Conservation (phyloP, 169 alveolate genomes). For the Plasmodium sp. region DNA sequence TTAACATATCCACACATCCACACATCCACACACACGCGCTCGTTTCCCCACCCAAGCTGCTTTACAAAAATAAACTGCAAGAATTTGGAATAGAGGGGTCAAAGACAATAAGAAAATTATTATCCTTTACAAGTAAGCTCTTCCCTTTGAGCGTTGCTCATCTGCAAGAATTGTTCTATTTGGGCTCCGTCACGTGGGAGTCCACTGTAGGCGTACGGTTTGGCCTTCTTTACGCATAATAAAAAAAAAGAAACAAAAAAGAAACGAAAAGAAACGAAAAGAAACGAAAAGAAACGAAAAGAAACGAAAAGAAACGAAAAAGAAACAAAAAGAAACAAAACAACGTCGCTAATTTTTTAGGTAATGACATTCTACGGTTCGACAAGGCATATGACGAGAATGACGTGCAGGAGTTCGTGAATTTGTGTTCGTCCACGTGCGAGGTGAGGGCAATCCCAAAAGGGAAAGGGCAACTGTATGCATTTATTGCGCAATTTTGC, state of each 20-base stretch:
- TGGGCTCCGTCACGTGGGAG: background rate
- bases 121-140: slow-evolving; percentile 64
- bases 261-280: too few relatives aligned
- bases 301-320: too few relatives aligned
- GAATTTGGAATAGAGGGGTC: slow-evolving; percentile 71
- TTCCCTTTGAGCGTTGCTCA: background rate
- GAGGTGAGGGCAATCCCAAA: slow-evolving; percentile 46
- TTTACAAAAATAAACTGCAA: slow-evolving; percentile 63
- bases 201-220: background rate
- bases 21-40: background rate
- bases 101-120: slow-evolving; percentile 66
- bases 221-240: background rate
- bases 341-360: slow-evolving; percentile 24
- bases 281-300: too few relatives aligned
- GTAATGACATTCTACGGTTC: slow-evolving; percentile 87
- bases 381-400: slow-evolving; percentile 90
- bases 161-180: background rate
- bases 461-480: background rate
- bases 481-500: background rate
- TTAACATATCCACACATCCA: background rate
- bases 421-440: slow-evolving; percentile 84
- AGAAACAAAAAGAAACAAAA: background rate
- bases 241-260: background rate
- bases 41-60: slow-evolving; percentile 3
- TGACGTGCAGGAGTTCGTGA: slow-evolving; percentile 87